Base-by-base conservation (phyloP, 2,329 filamentous ascomycete species). In the Dothidotthia symphoricarpi region DNA sequence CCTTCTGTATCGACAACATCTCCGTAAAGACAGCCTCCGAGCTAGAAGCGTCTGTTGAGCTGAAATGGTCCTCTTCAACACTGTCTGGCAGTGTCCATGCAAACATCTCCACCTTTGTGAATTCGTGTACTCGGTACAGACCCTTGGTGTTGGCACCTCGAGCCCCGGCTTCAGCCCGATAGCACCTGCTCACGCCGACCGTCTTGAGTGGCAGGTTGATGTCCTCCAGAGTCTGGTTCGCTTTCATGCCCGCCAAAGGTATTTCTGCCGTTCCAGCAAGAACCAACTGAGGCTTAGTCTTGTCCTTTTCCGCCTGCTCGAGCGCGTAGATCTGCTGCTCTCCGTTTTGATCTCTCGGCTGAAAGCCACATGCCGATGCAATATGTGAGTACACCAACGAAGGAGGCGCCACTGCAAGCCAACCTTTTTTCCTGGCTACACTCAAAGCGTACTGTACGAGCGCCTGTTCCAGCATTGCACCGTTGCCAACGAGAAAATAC, bases 71-170 rank as follows among this genome's bases (percentile, higher is more conserved):
- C 7, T 60, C 46, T 3, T 53, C 58, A 22, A 39, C 42, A 17
- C 55, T 55, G 36, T 80, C 75, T 1, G 86, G 81, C 19, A 76
- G 56, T 4, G 88, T 85, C 93, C 93, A 98, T 0, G 86, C 89
- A 63, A 98, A 97, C 75, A 98, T 83, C 68, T 98, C 93, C 0
- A 98, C 91, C 66, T 98, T 98, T 17, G 89, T 95, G 69, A 98
- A 98, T 69, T 98, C 93, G 69, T 98, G 93, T 3, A 98, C 93
- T 17, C 93, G 85, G 69, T 97, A 98, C 2, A 98, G 73, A 4
- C 93, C 93, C 69, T 95, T 96, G 2, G 90, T 95, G 54, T 93
- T 88, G 16, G 85, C 83, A 19, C 93, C 93, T 26, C 91, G 78
- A 1, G 89, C 87, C 22, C 93, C 93, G 0, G 93, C 93, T 70